Conservation (phyloP, 2,329 filamentous ascomycete species). For the Fusarium sp. region DNA sequence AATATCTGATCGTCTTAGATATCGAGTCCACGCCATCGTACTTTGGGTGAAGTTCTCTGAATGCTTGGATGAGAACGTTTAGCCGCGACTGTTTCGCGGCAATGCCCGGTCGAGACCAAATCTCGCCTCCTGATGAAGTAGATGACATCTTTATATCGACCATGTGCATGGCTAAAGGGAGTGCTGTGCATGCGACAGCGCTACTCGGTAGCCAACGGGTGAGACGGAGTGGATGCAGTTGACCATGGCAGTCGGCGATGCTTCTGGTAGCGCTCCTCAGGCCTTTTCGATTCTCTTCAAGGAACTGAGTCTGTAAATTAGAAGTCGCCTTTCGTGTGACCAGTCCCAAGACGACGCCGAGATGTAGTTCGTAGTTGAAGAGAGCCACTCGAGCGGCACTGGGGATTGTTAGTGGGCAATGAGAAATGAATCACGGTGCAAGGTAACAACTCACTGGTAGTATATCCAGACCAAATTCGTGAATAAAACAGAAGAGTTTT, state of each 20-base stretch:
- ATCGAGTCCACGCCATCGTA: slow-evolving; percentile 36
- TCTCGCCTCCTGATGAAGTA: slow-evolving; percentile 15
- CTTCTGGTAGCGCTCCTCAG: slow-evolving; percentile 24
- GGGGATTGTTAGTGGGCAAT: not conserved
- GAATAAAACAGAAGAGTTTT: slow-evolving; percentile 29
- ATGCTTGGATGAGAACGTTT: slow-evolving; percentile 33
- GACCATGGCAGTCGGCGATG: slow-evolving; percentile 28
- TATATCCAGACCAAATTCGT: slow-evolving; percentile 37
- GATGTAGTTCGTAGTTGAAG: slow-evolving; percentile 32
- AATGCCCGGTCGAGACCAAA: slow-evolving; percentile 17
- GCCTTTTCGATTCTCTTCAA: slow-evolving; percentile 27
- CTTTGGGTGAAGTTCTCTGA: slow-evolving; percentile 29
- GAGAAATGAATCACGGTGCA: too few species aligned
- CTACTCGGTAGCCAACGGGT: slow-evolving; percentile 34
- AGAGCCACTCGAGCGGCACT: slow-evolving; percentile 30
- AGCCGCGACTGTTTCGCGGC: slow-evolving; percentile 29
- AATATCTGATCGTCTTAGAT: slow-evolving; percentile 33
- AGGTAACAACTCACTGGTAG: slow-evolving; percentile 25
- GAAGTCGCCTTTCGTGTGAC: slow-evolving; percentile 1
- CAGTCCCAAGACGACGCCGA: slow-evolving; percentile 22
- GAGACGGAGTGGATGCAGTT: slow-evolving; percentile 14
- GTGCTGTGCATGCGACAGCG: slow-evolving; percentile 33
- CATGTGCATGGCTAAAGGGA: slow-evolving; percentile 33
- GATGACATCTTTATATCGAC: slow-evolving; percentile 30
- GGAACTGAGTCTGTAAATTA: slow-evolving; percentile 11